A percentile compares a stretch with the other conserved stretches of the same genome.
These are phyloP conservation scores for Abelmoschus esculentus DNA, from an alignment of 345 rosid species.

Conservation along the genomic window DNA sequence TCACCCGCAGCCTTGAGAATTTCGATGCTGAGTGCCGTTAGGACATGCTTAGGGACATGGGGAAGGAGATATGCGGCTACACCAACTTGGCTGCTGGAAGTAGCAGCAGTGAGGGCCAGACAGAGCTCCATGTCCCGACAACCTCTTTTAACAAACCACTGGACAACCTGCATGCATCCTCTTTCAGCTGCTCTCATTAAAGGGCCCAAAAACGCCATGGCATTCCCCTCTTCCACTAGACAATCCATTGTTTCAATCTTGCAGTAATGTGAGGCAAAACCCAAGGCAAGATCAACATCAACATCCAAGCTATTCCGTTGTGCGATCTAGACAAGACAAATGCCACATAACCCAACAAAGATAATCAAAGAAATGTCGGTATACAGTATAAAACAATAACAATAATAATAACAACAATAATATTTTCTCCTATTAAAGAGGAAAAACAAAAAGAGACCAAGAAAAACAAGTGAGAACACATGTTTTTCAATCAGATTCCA, in stretches of 20 bases:
- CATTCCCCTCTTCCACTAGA: slow-evolving; percentile 93
- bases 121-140: slow-evolving; percentile 94
- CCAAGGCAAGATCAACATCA: slow-evolving; percentile 86
- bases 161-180: slow-evolving; percentile 89
- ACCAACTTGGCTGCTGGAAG: slow-evolving; percentile 81
- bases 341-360: slow-evolving; percentile 6
- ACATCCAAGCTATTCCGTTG: slow-evolving; percentile 95
- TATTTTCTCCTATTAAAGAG: too few relatives aligned
- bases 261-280: slow-evolving; percentile 89
- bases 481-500: background rate
- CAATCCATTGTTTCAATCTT: slow-evolving; percentile 95
- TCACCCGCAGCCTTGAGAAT: too few relatives aligned
- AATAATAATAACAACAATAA: too few relatives aligned
- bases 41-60: too few relatives aligned
- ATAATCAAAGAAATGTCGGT: background rate
- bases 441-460: too few relatives aligned
- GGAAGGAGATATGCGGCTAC: slow-evolving; percentile 33
- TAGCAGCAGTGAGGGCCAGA: slow-evolving; percentile 90
- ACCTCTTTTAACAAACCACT: slow-evolving; percentile 86
- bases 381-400: background rate
- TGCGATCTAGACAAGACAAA: slow-evolving; percentile 55
- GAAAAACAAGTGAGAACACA: too few relatives aligned
- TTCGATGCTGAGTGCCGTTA: too few relatives aligned
- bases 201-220: slow-evolving; percentile 88
- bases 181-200: slow-evolving; percentile 96